Base-by-base conservation (phyloP, 768 basidiomycete genomes). In the Ramaria rubella region DNA sequence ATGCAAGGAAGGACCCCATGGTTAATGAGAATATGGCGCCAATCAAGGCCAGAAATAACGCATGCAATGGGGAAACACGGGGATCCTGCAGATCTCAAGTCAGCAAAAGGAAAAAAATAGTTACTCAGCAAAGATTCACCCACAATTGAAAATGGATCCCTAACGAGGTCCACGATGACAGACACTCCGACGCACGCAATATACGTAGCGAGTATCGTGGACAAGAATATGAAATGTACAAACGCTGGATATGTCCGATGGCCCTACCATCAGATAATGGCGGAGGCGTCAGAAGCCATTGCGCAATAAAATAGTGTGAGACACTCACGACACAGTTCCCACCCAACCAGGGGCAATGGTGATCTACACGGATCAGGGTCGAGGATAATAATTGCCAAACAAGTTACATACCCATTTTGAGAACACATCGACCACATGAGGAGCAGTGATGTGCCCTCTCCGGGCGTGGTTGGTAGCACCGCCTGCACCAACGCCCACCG, bases 341-440 rank as follows among this genome's bases (percentile, higher is more conserved):
- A 34, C 83, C 90, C 23, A 92, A 71, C 90, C 90, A 93, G 5
- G 85, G 86, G 65, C 90, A 93, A 64, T 93, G 90, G 63, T 92
- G 90, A 67, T 93, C 89, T 91, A 62, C 9, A 53, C 15, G 31
- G 21, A 26, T 44, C 59, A 29, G 61, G 29, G 44, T 29, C 50
- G 23, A 24, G 46, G 44, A 53, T 51, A 45, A 63, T 42, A 67
- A n/a, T n/a, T n/a, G 60, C 17, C 31, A 24, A 30, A n/a, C 40
- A 27, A 15, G 51, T 26, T 19, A 69, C 83, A 55, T 51, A 89
- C 89, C 90, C 86, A 90, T 85, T 71, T 90, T 92, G 36, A 92
- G 70, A 11, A 91, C 85, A 65, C 90, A 92, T 34, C 87, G 78
- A 34, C 82, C 81, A 66, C 90, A 93, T 30, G 78, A 66, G 14